Base-by-base conservation (phyloP, 345 rosid genomes). In the Tarenaya hassleriana region DNA sequence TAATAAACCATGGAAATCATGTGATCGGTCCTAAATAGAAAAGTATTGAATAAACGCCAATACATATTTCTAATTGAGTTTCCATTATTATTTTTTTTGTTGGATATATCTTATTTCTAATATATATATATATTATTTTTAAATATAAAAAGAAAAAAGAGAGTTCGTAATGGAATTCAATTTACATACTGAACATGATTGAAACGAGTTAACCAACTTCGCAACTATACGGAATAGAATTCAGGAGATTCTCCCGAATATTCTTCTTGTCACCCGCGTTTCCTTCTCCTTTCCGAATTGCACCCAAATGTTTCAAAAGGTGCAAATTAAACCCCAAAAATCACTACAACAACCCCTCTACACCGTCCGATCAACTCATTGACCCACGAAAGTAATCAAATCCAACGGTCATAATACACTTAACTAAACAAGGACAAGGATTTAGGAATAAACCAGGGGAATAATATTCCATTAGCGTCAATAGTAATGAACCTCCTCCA, bases 401-500 rank as follows among this genome's bases (percentile, higher is more conserved):
- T 58, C 64, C 33, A 66, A 47, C 63, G 69, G 69, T 19, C 50
- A 24, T 24, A 24, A 24, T n/a, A n/a, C 29, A 24, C 2, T 35
- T n/a, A 35, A 8, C 40, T 3, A 3, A 35, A n/a, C 17, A 44
- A 5, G 21, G 1, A 45, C 46, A n/a, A 5, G 2, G 29, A 18
- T 15, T 12, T 8, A 13, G 38, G 16, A 38, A 7, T 24, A 16
- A 11, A 60, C 43, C 38, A 51, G 0, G 37, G 52, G n/a, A n/a
- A n/a, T 75, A 75, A 79, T 77, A 82, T 82, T 79, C 86, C 77
- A 47, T 50, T 63, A 75, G 75, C 67, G 69, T 66, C 71, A 53
- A 27, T 18, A 15, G 33, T 59, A 67, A 58, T 60, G n/a, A n/a
- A n/a, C 40, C 15, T 32, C 35, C 38, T 12, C 15, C 13, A 31